These are phyloP conservation scores for Zygotorulaspora sp. DNA, from an alignment of 805 yeast species.

Conservation along the genomic window DNA sequence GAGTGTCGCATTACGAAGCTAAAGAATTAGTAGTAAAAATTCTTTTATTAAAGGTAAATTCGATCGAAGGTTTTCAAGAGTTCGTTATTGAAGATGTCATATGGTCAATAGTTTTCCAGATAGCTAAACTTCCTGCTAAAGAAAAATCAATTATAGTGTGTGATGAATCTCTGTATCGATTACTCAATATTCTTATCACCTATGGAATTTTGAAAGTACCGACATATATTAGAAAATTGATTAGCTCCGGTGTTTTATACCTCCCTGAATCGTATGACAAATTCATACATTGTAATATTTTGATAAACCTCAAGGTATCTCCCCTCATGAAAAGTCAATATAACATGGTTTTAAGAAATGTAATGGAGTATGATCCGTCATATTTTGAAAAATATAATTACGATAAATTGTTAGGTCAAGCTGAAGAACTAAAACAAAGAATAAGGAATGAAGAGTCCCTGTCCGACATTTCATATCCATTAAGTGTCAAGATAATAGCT, in stretches of 20 bases:
- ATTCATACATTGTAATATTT: slow-evolving; percentile 49
- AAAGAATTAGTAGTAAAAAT: slow-evolving; percentile 31
- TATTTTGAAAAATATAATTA: slow-evolving; percentile 34
- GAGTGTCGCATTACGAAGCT: slow-evolving; percentile 30
- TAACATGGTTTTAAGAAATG: slow-evolving; percentile 49
- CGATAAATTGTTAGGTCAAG: slow-evolving; percentile 31
- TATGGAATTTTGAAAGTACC: slow-evolving; percentile 44
- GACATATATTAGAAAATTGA: slow-evolving; percentile 70
- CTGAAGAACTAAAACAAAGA: slow-evolving; percentile 32
- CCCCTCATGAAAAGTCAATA: slow-evolving; percentile 49
- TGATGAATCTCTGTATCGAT: slow-evolving; percentile 40
- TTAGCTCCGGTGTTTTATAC: slow-evolving; percentile 82
- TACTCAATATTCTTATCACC: slow-evolving; percentile 40
- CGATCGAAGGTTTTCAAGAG: slow-evolving; percentile 28
- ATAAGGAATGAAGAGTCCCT: slow-evolving; percentile 21
- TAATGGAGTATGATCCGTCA: slow-evolving; percentile 40
- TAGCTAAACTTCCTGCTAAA: slow-evolving; percentile 36
- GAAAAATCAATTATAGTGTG: slow-evolving; percentile 17
- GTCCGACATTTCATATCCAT: slow-evolving; percentile 30
- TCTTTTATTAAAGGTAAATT: slow-evolving; percentile 27
- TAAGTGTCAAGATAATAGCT: slow-evolving; percentile 43
- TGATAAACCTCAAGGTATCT: slow-evolving; percentile 56
- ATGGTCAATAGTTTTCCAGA: slow-evolving; percentile 36
- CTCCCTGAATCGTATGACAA: slow-evolving; percentile 48
- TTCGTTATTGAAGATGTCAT: slow-evolving; percentile 37